Base-by-base conservation (phyloP, 768 basidiomycete species). In the Phlebiopsis gigantea region DNA sequence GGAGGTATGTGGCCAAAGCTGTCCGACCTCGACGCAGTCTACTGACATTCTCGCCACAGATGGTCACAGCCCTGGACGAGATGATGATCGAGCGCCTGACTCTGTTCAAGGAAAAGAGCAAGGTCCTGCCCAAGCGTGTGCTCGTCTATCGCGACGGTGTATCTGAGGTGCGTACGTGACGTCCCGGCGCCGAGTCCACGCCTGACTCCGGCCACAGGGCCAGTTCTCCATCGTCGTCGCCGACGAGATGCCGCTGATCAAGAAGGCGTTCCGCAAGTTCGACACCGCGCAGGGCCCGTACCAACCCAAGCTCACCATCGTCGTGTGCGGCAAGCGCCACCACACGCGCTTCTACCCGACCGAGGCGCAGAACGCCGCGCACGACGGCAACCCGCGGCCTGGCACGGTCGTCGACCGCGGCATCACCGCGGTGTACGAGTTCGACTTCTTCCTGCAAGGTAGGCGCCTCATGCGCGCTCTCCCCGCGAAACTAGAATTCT, bases 141-240 rank as follows among this genome's bases (percentile, higher is more conserved):
- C 55, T 82, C n/a, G 76, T 82, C n/a, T 82, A 79, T 62, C 74
- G 80, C 7, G 90, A 92, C 66, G 90, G 90, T 48, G 88, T 92
- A 26, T 90, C 88, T 2, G 89, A 91, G 72, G 88, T 86, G 50
- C 31, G 71, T 44, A 15, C 25, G 46, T 25, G 55, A 22, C 31
- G 25, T 41, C 48, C 45, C 28, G n/a, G n/a, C n/a, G 22, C 30
- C 17, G 31, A 29, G 55, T 26, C n/a, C 7, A 28, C 5, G 31
- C 31, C 29, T 58, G 19, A 59, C 45, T 17, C 29, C 14, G 15
- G 3, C 49, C 52, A 12, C 52, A 79, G 73, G 79, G 79, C 1
- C 81, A 81, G 71, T 82, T 79, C 59, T 53, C 66, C 9, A 73
- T 68, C 9, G 79, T 82, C 28, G 68, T 77, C 28, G 17, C 21